Base-by-base conservation (phyloP, 1,284 basidiomycete species). In the Meripilus lineatus region DNA sequence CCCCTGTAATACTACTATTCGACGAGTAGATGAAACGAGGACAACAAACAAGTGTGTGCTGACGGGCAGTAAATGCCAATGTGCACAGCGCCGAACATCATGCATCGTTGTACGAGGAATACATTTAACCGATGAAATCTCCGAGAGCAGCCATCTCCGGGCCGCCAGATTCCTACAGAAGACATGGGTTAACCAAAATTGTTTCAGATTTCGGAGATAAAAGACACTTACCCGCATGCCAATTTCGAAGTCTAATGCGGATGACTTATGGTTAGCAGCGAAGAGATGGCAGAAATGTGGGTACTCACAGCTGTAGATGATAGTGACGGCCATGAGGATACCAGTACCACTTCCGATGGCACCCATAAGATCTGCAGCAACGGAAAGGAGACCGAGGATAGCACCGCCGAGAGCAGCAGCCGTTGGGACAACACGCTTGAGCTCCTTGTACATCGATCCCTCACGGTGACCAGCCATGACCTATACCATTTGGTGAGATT, bases 371-470 rank as follows among this genome's bases (percentile, higher is more conserved):
- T 99, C 95, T n/a, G 95, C 95, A 20, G 81, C 78, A 44, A 99
- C 93, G n/a, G 89, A 92, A 17, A 98, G 74, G 18, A 96, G 72
- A 38, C 95, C 95, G 24, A 98, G 86, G 49, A 94, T 89, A 21
- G 94, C 96, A 44, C 95, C 95, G 47, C 95, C 96, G 53, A 98
- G 92, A 2, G 94, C 92, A 13, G 95, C 95, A 6, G 96, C 95
- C 15, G 94, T 98, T 1, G 95, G 95, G 52, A 99, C 96, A 53
- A 98, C 87, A 38, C 93, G 81, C 77, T 98, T 99, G 52, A 98
- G 81, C 65, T 98, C 95, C 75, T 97, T 98, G 79, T 98, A 98
- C 91, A 98, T 96, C 22, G 85, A 89, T 26, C 89, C 93, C 63
- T 98, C 95, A 53, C 93, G 85, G 66, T 97, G 94, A 46, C 95